Evolutionary conservation across 495 filamentous ascomycete species (phyloP).

Genomic region (Bathelium albidoporum): DNA sequence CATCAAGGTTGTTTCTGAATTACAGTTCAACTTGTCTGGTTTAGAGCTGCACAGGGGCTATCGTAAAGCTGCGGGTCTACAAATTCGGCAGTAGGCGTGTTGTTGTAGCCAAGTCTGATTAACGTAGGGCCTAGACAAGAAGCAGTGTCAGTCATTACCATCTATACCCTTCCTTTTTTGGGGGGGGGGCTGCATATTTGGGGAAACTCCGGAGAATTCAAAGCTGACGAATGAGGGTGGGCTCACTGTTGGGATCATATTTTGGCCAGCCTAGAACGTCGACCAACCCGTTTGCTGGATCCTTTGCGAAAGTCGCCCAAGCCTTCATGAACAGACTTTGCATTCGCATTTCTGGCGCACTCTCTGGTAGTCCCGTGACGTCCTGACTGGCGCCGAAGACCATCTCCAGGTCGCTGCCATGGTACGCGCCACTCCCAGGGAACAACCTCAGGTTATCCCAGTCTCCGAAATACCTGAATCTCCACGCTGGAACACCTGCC

Average conservation of each 20-base stretch:
- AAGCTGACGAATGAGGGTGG: not conserved
- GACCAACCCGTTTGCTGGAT: slow-evolving; percentile 10
- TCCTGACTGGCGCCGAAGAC: slow-evolving; percentile 16
- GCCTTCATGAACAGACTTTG: slow-evolving; percentile 14
- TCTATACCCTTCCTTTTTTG: not conserved
- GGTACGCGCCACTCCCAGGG: slow-evolving; percentile 16
- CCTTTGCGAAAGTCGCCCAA: slow-evolving; percentile 15
- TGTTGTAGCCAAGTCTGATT: slow-evolving; percentile 10
- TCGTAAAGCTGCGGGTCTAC: slow-evolving; percentile 14
- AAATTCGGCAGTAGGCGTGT: slow-evolving; percentile 6
- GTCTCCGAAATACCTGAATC: slow-evolving; percentile 14
- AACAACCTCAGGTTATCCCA: slow-evolving; percentile 16
- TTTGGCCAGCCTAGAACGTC: slow-evolving; percentile 13
- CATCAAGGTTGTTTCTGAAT: too few species aligned
- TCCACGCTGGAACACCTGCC: slow-evolving; percentile 6
- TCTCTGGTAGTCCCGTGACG: slow-evolving; percentile 9
- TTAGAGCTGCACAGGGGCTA: slow-evolving; percentile 7
- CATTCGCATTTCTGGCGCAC: slow-evolving; percentile 10
- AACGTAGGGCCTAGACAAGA: slow-evolving; percentile 2
- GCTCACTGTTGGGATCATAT: slow-evolving; percentile 4
- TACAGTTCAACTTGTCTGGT: slow-evolving; percentile 3
- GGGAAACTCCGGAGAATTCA: not conserved
- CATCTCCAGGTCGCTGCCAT: slow-evolving; percentile 14
- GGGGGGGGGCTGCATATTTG: not conserved
- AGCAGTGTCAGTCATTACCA: not conserved